phyloP scores from a whole-genome alignment of 2,329 filamentous ascomycete genomes.

The Lachnellula cervina region DNA sequence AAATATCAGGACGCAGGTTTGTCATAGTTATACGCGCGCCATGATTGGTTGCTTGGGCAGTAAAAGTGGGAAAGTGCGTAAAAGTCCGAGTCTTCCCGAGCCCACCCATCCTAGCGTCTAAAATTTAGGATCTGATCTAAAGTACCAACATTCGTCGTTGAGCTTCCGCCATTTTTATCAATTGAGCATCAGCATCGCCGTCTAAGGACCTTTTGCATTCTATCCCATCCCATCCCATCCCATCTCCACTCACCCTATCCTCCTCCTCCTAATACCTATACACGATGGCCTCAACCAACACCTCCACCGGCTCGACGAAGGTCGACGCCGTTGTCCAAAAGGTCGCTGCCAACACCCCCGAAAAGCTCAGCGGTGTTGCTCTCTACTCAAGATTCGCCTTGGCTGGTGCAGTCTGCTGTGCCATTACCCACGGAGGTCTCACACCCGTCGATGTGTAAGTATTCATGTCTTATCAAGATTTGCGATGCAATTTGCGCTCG shows the following conservation, averaged over 20 bases:
- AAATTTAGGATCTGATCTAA: slow-evolving; percentile 3
- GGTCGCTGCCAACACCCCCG: slow-evolving; percentile 29
- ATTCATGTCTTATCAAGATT: slow-evolving; percentile 1
- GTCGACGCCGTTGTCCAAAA: slow-evolving; percentile 31
- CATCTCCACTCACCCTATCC: slow-evolving; percentile 20
- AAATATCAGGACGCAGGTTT: background rate
- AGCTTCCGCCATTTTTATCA: slow-evolving; percentile 1
- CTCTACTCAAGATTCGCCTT: slow-evolving; percentile 97
- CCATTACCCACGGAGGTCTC: slow-evolving; percentile 91
- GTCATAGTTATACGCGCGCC: background rate
- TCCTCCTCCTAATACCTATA: background rate
- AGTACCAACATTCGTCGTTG: background rate
- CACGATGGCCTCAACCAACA: slow-evolving; percentile 23
- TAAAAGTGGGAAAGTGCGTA: background rate
- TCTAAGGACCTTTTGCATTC: slow-evolving; percentile 9
- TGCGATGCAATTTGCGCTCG: background rate
- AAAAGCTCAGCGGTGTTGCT: slow-evolving; percentile 55
- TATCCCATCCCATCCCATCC: slow-evolving; percentile 5
- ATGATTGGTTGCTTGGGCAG: background rate
- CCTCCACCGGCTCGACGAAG: slow-evolving; percentile 29
- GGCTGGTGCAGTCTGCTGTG: slow-evolving; percentile 96
- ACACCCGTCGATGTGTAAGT: slow-evolving; percentile 99
- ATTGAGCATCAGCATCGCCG: slow-evolving; percentile 3
- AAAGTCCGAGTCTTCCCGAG: slow-evolving; percentile 1
- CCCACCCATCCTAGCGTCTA: background rate